Evolutionary conservation across 495 filamentous ascomycete species (phyloP).

Genomic region (Aspergillus diversus): DNA sequence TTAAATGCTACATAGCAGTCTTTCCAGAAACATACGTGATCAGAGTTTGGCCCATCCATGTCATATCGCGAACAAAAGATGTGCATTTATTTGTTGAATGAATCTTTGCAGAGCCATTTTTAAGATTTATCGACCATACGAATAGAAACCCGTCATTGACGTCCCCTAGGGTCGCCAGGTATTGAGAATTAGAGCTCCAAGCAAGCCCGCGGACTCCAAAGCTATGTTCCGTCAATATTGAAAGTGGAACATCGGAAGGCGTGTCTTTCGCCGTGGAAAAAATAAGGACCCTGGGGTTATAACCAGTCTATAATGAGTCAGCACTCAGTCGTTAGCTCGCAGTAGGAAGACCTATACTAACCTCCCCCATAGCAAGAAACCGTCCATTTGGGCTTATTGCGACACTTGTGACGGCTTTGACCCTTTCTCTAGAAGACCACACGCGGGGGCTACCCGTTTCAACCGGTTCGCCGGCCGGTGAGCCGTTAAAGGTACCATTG

Average conservation of each 20-base stretch:
- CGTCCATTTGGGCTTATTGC: conserved; percentile 88
- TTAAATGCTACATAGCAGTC: not conserved
- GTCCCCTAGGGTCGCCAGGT: conserved; percentile 84
- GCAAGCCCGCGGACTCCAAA: conserved; percentile 87
- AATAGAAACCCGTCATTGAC: conserved; percentile 94
- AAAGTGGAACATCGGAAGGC: conserved; percentile 79
- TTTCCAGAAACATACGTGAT: conserved; percentile 58
- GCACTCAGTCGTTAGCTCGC: not conserved
- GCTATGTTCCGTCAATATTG: conserved; percentile 83
- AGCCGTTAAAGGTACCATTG: conserved; percentile 33
- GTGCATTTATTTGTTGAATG: conserved; percentile 96
- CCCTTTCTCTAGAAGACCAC: conserved; percentile 84
- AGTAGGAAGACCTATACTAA: conserved; percentile 35
- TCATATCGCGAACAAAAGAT: conserved; percentile 76
- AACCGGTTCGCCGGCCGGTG: conserved; percentile 49
- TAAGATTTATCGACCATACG: conserved; percentile 82
- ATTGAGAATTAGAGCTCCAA: conserved; percentile 86
- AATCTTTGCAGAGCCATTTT: conserved; percentile 81
- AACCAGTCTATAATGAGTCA: conserved; percentile 66
- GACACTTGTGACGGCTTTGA: conserved; percentile 96
- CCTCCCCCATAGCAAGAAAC: conserved; percentile 90
- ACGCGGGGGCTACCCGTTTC: conserved; percentile 69
- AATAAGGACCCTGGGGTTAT: conserved; percentile 87
- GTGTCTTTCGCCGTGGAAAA: conserved; percentile 78
- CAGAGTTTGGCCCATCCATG: conserved; percentile 78